Evolutionary conservation across 257 asterid species (phyloP).

Genomic region (Solanum infundibuliforme): DNA sequence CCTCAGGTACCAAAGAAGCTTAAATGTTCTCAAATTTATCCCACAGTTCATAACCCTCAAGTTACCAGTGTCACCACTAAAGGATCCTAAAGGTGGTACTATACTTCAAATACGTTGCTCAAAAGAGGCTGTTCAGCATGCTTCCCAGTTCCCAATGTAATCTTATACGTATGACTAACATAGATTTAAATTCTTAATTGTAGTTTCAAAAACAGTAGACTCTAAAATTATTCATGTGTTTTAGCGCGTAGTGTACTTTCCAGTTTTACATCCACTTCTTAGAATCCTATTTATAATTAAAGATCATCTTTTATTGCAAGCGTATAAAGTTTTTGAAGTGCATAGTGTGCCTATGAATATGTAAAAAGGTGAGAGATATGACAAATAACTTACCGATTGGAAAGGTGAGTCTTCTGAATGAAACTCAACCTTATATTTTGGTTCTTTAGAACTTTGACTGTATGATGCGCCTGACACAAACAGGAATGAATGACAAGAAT

Average conservation of each 20-base stretch:
- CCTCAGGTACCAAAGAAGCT: not conserved
- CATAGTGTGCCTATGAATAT: not conserved
- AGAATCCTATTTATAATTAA: not conserved
- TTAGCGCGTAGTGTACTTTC: not conserved
- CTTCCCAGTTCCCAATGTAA: not conserved
- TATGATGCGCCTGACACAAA: slow-evolving; percentile 49
- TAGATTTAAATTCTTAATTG: not conserved
- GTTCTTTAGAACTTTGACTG: slow-evolving; percentile 80
- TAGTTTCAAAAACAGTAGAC: not conserved
- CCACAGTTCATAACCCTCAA: not conserved
- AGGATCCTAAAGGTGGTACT: not conserved
- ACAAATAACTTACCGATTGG: slow-evolving; percentile 53
- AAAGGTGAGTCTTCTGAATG: slow-evolving; percentile 74
- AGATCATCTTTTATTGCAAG: not conserved
- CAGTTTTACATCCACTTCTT: not conserved
- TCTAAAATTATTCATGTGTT: not conserved
- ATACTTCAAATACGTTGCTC: not conserved
- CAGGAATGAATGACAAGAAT: not conserved
- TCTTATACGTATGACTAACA: not conserved
- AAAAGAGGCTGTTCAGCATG: not conserved
- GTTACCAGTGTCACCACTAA: not conserved
- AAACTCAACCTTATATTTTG: slow-evolving; percentile 76
- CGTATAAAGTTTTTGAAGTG: not conserved
- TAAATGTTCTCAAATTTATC: not conserved
- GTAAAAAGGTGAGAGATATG: not conserved